These are phyloP conservation scores for Pythium coloratum DNA, from an alignment of 352 stramenopile genomes.

Conservation along the genomic window DNA sequence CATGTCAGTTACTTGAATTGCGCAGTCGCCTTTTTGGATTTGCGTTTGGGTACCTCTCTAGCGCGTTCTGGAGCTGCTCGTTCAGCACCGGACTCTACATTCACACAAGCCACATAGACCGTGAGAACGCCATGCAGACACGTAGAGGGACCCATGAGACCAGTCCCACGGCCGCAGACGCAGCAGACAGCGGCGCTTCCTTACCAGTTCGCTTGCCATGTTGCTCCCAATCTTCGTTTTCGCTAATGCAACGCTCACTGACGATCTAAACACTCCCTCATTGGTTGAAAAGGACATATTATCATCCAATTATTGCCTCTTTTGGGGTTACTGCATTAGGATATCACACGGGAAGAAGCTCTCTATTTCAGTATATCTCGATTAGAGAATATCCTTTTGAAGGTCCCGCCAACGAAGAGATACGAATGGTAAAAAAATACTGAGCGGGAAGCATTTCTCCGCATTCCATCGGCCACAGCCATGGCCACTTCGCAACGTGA, in stretches of 20 bases:
- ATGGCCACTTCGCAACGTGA: not conserved
- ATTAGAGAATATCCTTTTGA: not conserved
- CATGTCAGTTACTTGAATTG: not conserved
- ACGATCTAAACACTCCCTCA: not conserved
- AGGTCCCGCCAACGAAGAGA: not conserved
- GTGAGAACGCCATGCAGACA: not conserved
- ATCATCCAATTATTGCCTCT: not conserved
- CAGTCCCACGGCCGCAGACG: not conserved
- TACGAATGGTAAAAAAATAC: not conserved
- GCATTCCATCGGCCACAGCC: not conserved
- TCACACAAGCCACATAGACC: not conserved
- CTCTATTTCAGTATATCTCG: not conserved
- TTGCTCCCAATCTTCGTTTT: not conserved
- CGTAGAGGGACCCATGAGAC: not conserved
- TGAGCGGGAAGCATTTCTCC: not conserved
- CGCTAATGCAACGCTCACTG: not conserved
- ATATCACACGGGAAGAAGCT: not conserved
- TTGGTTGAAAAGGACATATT: not conserved
- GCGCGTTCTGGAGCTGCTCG: slow-evolving; percentile 61
- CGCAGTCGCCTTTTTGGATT: not conserved
- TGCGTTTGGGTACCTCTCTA: slow-evolving; percentile 37
- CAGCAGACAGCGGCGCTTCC: not conserved
- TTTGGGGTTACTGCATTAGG: not conserved
- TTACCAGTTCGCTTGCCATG: not conserved
- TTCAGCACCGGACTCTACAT: slow-evolving; percentile 57